Base-by-base conservation (phyloP, 495 filamentous ascomycete species). In the Recurvomyces mirabilis region DNA sequence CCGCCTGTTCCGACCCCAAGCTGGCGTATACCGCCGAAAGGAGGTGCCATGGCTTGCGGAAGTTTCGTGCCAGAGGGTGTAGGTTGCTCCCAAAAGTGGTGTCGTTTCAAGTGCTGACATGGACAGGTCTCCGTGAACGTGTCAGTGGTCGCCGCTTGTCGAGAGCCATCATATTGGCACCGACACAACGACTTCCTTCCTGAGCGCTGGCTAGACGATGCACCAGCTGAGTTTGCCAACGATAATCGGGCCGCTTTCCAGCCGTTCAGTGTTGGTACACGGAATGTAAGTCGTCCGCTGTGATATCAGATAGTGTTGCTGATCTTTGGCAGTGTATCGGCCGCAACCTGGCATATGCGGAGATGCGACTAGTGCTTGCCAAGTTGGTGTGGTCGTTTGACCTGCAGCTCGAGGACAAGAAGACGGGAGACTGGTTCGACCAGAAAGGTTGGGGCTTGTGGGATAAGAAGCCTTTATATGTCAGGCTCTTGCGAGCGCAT, bases 401-500 rank as follows among this genome's bases (percentile, higher is more conserved):
- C 31, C 17, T 59, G 1, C 44, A 52, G 30, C 41, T 61, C 10
- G 55, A 43, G 22, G 41, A 41, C 2, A 52, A 60, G 36, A 49
- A 42, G 24, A 36, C 49, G 23, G 28, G 49, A 3, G 22, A 26
- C 15, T 61, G 60, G 60, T 28, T 22, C 0, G 38, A 61, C 26
- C 60, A 61, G 49, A 18, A 44, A 7, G 25, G 30, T 3, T 61
- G 38, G 34, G 46, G 23, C 11, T 23, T 63, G 17, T 73, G 71
- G 71, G 57, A 68, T 32, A 71, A 68, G 53, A 60, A 52, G 6
- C 53, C 60, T 10, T 39, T 64, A 10, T 33, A 38, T 32, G 24
- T 30, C 17, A 38, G 23, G 20, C 29, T 51, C 36, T 45, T 11
- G 24, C 24, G 18, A 13, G 45, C 28, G 11, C 21, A 32, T 26